Conservation (phyloP, 768 basidiomycete genomes). For the Russula emetica region DNA sequence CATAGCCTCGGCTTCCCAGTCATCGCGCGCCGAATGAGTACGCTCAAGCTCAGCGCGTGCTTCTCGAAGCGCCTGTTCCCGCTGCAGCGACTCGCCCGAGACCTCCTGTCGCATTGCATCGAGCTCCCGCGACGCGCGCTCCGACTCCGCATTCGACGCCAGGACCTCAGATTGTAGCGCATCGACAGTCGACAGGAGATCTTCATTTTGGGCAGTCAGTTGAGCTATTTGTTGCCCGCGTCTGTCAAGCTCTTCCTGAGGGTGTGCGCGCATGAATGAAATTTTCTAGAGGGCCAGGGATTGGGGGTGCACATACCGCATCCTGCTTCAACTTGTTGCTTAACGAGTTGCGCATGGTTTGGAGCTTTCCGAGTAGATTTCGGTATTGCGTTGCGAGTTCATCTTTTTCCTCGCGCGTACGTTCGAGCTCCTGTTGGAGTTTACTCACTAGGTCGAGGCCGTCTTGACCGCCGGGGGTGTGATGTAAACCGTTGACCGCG, state of each 20-base stretch:
- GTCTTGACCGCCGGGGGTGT: slow-evolving; percentile 36
- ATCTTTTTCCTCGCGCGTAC: slow-evolving; percentile 82
- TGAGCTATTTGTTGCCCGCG: slow-evolving; percentile 80
- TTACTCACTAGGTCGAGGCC: slow-evolving; percentile 49
- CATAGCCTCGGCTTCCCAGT: slow-evolving; percentile 58
- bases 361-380: slow-evolving; percentile 80
- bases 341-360: slow-evolving; percentile 87
- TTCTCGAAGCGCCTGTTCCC: slow-evolving; percentile 80
- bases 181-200: slow-evolving; percentile 63
- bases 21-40: slow-evolving; percentile 75
- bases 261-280: slow-evolving; percentile 23
- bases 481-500: slow-evolving; percentile 29
- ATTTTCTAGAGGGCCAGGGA: neutral
- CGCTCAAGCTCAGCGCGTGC: slow-evolving; percentile 83
- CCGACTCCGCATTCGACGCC: slow-evolving; percentile 68
- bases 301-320: slow-evolving; percentile 58
- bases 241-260: slow-evolving; percentile 96
- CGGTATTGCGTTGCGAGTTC: slow-evolving; percentile 80
- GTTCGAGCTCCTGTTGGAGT: slow-evolving; percentile 71
- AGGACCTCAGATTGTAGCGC: slow-evolving; percentile 80
- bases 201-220: slow-evolving; percentile 72
- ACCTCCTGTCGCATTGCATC: slow-evolving; percentile 65
- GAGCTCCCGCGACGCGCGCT: slow-evolving; percentile 65
- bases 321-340: slow-evolving; percentile 95
- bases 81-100: slow-evolving; percentile 61